Base-by-base conservation (phyloP, 2,329 filamentous ascomycete genomes). In the Phialocephala sp. region DNA sequence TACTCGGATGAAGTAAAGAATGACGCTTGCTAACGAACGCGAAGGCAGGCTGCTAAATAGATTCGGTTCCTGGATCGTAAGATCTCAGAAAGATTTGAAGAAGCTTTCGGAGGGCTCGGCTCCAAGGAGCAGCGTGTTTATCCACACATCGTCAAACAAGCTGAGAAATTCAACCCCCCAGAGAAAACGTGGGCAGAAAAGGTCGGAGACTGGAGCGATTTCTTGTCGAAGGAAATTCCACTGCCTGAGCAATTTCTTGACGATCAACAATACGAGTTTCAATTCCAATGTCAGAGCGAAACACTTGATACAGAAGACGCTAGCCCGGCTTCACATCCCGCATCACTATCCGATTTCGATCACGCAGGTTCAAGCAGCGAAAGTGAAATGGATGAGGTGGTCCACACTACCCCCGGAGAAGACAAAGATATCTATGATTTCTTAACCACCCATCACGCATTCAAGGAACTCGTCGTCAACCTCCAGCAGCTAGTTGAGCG, bases 381-480 rank as follows among this genome's bases (percentile, higher is more conserved):
- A 15, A 56, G 60, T 22, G 50, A 47, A 18, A 27, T 32, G 4
- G 47, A 8, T n/a, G 58, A 60, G 24, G 22, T 62, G 2, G 50
- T 62, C 9, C 60, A 62, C 47, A 54, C 37, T 24, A 56, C 45
- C 18, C n/a, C 47, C 8, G 27, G 20, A 41, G 60, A 62, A 62
- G 60, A 62, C 36, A 27, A 32, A 37, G 45, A 62, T 2, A 62
- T 62, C 11, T 62, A 55, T 27, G 12, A 62, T 5, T 62, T 55
- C 35, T n/a, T 62, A 9, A 62, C 60, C 18, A 39, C 47, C 39
- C 60, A 62, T 32, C 20, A 24, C 27, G 60, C 60, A 14, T 62
- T 62, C 20, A 18, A 62, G n/a, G 35, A 41, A 9, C 47, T 62
- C 1, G 27, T 62, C 32, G n/a, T 8, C 15, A 11, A 62, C 6